Conservation (phyloP, 345 rosid genomes). For the Citrus reticulata region DNA sequence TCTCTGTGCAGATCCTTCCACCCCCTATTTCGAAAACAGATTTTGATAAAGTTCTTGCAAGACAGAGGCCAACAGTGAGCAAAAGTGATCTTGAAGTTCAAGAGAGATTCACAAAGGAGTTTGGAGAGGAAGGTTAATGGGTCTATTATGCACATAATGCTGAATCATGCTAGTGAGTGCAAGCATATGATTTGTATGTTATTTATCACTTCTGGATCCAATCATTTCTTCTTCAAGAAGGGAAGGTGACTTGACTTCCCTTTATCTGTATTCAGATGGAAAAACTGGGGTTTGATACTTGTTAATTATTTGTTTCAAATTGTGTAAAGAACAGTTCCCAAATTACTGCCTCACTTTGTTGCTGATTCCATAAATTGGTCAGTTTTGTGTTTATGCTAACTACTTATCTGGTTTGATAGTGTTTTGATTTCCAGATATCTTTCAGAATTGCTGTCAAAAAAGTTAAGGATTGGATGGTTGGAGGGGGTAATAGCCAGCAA, state of each 20-base stretch:
- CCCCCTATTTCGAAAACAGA: slow-evolving; percentile 78
- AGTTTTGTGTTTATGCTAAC: not conserved
- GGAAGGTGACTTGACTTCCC: slow-evolving; percentile 31
- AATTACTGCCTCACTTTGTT: slow-evolving; percentile 13
- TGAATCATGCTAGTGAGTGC: slow-evolving; percentile 28
- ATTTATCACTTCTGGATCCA: slow-evolving; percentile 26
- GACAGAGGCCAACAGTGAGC: slow-evolving; percentile 96
- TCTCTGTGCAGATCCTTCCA: slow-evolving; percentile 71
- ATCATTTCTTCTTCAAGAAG: slow-evolving; percentile 20
- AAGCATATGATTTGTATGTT: slow-evolving; percentile 36
- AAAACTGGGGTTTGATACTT: slow-evolving; percentile 22
- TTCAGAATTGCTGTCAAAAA: not conserved
- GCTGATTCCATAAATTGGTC: not conserved
- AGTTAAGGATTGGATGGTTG: slow-evolving; percentile 1
- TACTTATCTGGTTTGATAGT: not conserved
- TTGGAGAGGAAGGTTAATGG: slow-evolving; percentile 91
- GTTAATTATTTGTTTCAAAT: slow-evolving; percentile 32
- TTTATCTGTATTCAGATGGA: slow-evolving; percentile 30
- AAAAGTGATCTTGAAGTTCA: slow-evolving; percentile 84
- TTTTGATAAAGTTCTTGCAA: slow-evolving; percentile 90
- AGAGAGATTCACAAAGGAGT: slow-evolving; percentile 94
- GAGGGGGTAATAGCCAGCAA: not conserved
- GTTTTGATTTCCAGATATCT: not conserved
- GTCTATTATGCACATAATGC: not conserved
- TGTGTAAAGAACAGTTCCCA: slow-evolving; percentile 38